Base-by-base conservation (phyloP, 352 stramenopile genomes). In the Globisporangium nodosum region DNA sequence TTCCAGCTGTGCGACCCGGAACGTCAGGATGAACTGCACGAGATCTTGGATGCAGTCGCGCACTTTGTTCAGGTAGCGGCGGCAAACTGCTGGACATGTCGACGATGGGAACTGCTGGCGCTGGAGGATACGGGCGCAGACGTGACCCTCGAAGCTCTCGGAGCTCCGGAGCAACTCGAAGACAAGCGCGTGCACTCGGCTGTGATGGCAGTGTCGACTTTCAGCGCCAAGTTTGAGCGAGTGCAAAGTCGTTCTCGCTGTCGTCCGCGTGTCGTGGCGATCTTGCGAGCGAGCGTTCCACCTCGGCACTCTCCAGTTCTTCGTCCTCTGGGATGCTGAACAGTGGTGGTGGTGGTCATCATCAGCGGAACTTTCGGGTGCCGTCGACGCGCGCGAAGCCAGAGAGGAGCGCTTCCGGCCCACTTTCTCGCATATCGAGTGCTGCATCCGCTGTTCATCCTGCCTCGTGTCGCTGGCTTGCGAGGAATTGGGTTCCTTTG, bases 1-100 rank as follows among this genome's bases (percentile, higher is more conserved):
- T 21, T 50, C 3, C 0, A 74, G 51, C 30, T 72, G 60, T 20
- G 7, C 35, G 3, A 65, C 39, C 3, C 71, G 63, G 56, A 73
- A 77, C 21, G 63, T 52, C 9, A 71, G n/a, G 11, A 81, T 63
- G 51, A 78, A 81, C 46, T 66, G 51, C 21, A 68, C 59, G 9
- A 81, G 31, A 43, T 77, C 64, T 24, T 56, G 52, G 47, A 77
- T 66, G 24, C 61, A 68, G 46, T 76, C 69, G 20, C 71, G 69
- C 18, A 70, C 63, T 27, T 65, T 63, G 42, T 43, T 59, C n/a
- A 81, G 47, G 53, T 73, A 74, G 46, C 52, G 56, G 18, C 64
- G 64, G 20, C 45, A 49, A 0, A 12, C 18, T 18, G 37, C 13
- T 18, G 37, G 37, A 13, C 37, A 43, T 12, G 37, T 18, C 37